A percentile compares a stretch with the other conserved stretches of the same genome.
These are phyloP conservation scores for Candida xyloterini DNA, from an alignment of 805 yeast genomes.

Conservation along the genomic window DNA sequence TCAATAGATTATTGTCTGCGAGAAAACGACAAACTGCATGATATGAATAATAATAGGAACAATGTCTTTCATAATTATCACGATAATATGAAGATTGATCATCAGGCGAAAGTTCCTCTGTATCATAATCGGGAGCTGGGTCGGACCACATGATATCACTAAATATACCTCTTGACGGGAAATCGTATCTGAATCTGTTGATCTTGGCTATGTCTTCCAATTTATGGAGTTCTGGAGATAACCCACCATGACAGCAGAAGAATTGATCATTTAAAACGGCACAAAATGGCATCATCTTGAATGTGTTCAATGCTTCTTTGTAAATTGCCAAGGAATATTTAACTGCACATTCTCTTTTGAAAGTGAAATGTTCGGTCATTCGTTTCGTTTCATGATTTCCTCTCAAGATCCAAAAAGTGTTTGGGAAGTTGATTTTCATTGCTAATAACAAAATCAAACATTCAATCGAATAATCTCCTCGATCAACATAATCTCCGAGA, in stretches of 20 bases:
- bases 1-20: slow-evolving; percentile 70
- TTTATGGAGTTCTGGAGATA: slow-evolving; percentile 75
- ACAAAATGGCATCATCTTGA: slow-evolving; percentile 84
- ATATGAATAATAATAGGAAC: slow-evolving; percentile 85
- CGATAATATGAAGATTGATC: slow-evolving; percentile 45
- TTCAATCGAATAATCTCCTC: slow-evolving; percentile 92
- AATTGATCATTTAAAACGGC: slow-evolving; percentile 91
- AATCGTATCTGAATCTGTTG: slow-evolving; percentile 75
- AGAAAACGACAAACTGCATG: slow-evolving; percentile 76
- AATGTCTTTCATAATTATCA: slow-evolving; percentile 77
- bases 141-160: slow-evolving; percentile 96
- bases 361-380: slow-evolving; percentile 91
- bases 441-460: slow-evolving; percentile 74
- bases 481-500: slow-evolving; percentile 92
- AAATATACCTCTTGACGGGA: slow-evolving; percentile 89
- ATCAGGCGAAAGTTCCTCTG: slow-evolving; percentile 37
- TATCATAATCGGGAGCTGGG: slow-evolving; percentile 83
- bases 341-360: slow-evolving; percentile 84
- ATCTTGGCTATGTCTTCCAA: slow-evolving; percentile 66
- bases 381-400: slow-evolving; percentile 96
- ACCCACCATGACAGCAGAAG: slow-evolving; percentile 94
- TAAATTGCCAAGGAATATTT: slow-evolving; percentile 69
- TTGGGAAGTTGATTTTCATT: slow-evolving; percentile 72
- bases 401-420: slow-evolving; percentile 72
- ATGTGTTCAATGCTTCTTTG: slow-evolving; percentile 69